Evolutionary conservation across 129 eudicot genomes (phyloP), one percentile per base, ranked within the genome.

Genomic region (Helichrysum umbraculigerum): DNA sequence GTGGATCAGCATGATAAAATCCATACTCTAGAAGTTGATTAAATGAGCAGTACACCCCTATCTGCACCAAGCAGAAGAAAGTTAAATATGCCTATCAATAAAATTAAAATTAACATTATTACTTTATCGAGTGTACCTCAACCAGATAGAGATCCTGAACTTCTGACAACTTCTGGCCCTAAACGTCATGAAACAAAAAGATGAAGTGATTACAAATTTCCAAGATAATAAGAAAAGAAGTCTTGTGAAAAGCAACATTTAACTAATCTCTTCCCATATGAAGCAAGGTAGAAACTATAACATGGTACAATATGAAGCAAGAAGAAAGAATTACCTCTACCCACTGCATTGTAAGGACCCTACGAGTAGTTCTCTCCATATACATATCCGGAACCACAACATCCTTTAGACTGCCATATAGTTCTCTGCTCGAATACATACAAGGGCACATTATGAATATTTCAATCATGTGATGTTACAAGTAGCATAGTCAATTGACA

Each of bases 1-100:
- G 99, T 57, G 99, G 99, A 86, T 95, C 99, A 41, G 99, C 99
- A 66, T 95, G 99, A 83, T 95, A 95, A 75, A 95, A 95, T 3
- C 99, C 99, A 85, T 70, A 76, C 69, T 95, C 99, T 70, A 95
- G 86, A 86, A 95, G 96, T 74, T 95, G 99, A 82, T 89, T 90
- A 83, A 95, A 88, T 19, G 99, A 95, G 83, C 99, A 95, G 81
- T 95, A 95, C 17, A 95, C 99, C 81, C 99, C 99, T 72, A 91
- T 84, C 99, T 95, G 94, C 76, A 62, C 35, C 10, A 73, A 78
- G 41, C 52, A 10, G 63, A 83, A 76, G 47, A 52, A 34, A 20
- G 7, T 3, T 34, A 50, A 19, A 34, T 10, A 51, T 37, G 60
- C 54, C 34, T 66, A 44, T 44, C 9, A 2, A 22, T 35, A 2